Conservation (phyloP, 106 monocot species). For the Chionographis japonica region DNA sequence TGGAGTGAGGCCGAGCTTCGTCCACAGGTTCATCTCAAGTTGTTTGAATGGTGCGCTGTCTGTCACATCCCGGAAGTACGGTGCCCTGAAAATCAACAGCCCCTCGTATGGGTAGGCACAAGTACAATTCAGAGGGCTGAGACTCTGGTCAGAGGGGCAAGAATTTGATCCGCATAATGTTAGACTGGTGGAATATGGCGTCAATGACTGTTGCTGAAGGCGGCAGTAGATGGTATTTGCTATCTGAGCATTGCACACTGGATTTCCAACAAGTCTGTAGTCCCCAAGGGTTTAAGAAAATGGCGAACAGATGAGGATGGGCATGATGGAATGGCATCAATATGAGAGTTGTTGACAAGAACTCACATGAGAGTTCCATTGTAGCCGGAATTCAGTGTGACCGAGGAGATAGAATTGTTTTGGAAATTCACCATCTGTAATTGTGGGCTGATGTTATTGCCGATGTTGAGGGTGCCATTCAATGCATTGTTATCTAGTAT, state of each 20-base stretch:
- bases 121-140: slow-evolving; percentile 44
- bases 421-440: slow-evolving; percentile 57
- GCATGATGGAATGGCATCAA: not conserved
- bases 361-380: slow-evolving; percentile 42
- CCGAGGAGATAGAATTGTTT: slow-evolving; percentile 42
- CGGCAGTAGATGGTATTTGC: slow-evolving; percentile 31
- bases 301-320: not conserved
- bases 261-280: slow-evolving; percentile 62
- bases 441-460: slow-evolving; percentile 23
- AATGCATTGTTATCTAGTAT: slow-evolving; percentile 42
- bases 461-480: slow-evolving; percentile 63
- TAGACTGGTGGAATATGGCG: slow-evolving; percentile 50
- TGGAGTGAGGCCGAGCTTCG: slow-evolving; percentile 23
- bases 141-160: slow-evolving; percentile 37
- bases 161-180: slow-evolving; percentile 21
- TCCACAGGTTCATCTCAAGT: slow-evolving; percentile 43
- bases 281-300: not conserved
- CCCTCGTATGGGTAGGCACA: slow-evolving; percentile 69
- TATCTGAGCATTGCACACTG: slow-evolving; percentile 25
- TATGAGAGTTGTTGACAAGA: not conserved
- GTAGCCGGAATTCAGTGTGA: slow-evolving; percentile 9
- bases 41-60: slow-evolving; percentile 31
- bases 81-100: slow-evolving; percentile 51
- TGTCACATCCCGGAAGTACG: slow-evolving; percentile 39
- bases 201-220: slow-evolving; percentile 1